Conservation (phyloP, 306 rosid genomes). For the Glycine tomentella region DNA sequence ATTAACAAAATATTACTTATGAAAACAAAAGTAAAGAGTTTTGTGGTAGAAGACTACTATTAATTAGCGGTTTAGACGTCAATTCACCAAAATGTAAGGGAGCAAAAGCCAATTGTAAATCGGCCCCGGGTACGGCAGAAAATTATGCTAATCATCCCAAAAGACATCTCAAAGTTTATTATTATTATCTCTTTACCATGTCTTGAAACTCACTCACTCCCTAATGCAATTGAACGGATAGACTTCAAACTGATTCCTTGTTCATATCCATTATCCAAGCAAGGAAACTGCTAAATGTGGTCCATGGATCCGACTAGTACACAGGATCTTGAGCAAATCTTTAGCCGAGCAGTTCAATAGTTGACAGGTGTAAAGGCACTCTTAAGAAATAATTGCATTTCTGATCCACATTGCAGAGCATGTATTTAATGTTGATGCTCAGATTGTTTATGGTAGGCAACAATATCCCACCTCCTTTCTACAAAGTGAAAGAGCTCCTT, state of each 20-base stretch:
- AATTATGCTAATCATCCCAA: background rate
- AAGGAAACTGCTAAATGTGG: slow-evolving; percentile 20
- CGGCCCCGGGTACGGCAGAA: background rate
- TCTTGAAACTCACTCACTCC: slow-evolving; percentile 5
- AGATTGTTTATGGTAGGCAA: background rate
- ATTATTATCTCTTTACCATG: background rate
- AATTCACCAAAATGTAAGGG: background rate
- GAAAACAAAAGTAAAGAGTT: background rate
- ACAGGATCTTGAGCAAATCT: slow-evolving; percentile 13
- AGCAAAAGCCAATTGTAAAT: background rate
- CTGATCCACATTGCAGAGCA: slow-evolving; percentile 15
- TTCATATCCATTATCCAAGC: slow-evolving; percentile 27
- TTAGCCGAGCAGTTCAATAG: slow-evolving; percentile 20
- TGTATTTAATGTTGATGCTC: background rate
- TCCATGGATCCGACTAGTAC: slow-evolving; percentile 26
- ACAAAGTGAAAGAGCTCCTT: background rate
- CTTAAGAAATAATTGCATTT: slow-evolving; percentile 4
- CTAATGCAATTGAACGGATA: slow-evolving; percentile 31
- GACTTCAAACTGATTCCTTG: slow-evolving; percentile 29
- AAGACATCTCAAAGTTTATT: background rate
- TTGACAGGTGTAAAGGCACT: slow-evolving; percentile 22
- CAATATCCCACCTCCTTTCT: background rate
- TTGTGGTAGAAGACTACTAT: background rate
- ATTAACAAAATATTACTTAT: background rate
- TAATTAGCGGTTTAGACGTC: background rate